Evolutionary conservation across 1,284 basidiomycete species (phyloP), one percentile per base, ranked within the genome.

Genomic region (Neonothopanus nambi): DNA sequence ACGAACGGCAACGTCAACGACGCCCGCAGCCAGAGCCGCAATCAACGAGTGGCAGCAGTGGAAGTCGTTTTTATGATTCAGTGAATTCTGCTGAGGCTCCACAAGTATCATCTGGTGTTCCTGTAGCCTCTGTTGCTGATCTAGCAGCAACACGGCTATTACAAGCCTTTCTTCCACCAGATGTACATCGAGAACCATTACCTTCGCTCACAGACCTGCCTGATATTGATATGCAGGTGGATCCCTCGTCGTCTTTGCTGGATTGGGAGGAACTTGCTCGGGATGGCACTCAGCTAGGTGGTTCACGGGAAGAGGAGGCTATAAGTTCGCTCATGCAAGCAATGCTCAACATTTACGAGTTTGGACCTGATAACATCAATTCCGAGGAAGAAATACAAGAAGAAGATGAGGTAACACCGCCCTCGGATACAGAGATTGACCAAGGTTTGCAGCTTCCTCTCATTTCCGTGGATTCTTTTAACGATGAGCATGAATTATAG

Each of bases 341-440:
- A 11, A 8, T 49, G 23, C 15, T 38, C 12, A 15, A 40, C 15
- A 21, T 49, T 15, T 49, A 20, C 24, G 35, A 39, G 23, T 23
- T 39, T 49, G 48, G 48, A 8, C 48, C 48, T 23, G 48, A 49
- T 17, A 28, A 38, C 15, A 49, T 49, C n/a, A 26, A 49, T 18
- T 49, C 21, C 11, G 48, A 49, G n/a, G 20, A 39, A 7, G 37
- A 49, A n/a, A 24, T 17, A 6, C 11, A 18, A 15, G 20, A 49
- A 38, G 35, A 18, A n/a, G 12, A 21, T 11, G 12, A 15, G 9
- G 20, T 13, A 12, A 28, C 36, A 9, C 17, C 39, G 6, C 24
- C 26, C 13, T 50, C 40, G 15, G 26, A 20, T 5, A 37, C 35
- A 20, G 46, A 48, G 33, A 44, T 9, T 26, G 33, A 36, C n/a